phyloP scores from a whole-genome alignment of 345 rosid species.

The Firmiana major region DNA sequence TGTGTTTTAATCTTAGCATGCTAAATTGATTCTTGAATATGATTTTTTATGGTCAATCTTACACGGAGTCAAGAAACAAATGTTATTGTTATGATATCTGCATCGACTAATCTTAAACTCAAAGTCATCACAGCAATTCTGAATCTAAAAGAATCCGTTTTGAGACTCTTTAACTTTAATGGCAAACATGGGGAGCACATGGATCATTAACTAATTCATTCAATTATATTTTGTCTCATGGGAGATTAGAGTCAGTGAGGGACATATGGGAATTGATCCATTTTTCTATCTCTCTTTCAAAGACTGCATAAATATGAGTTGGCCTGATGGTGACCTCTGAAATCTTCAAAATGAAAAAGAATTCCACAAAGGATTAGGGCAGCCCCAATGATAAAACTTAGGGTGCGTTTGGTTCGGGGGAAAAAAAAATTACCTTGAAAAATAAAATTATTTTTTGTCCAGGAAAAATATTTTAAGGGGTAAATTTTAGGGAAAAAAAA shows the following conservation, averaged over 20 bases:
- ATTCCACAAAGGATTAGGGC: constrained; percentile 9
- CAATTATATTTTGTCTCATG: background rate
- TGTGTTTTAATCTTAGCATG: background rate
- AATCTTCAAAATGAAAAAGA: background rate
- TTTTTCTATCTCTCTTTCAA: background rate
- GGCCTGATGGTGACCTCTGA: background rate
- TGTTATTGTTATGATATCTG: too few species aligned
- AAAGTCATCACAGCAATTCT: background rate
- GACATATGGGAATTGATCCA: background rate
- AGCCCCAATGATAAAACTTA: background rate
- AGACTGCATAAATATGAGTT: background rate
- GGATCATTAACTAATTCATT: background rate
- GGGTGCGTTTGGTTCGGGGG: too few species aligned
- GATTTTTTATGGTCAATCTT: background rate
- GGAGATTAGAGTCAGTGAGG: background rate
- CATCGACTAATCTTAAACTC: too few species aligned
- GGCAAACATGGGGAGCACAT: background rate
- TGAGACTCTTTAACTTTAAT: background rate
- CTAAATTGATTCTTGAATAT: background rate
- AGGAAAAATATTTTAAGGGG: too few species aligned
- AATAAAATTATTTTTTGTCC: too few species aligned
- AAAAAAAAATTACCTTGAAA: too few species aligned
- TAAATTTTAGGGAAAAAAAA: too few species aligned
- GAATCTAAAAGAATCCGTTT: background rate
- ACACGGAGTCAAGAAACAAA: too few species aligned